Evolutionary conservation across 1,284 basidiomycete genomes (phyloP), one percentile per base, ranked within the genome.

Genomic region (Cryptococcus sp.): DNA sequence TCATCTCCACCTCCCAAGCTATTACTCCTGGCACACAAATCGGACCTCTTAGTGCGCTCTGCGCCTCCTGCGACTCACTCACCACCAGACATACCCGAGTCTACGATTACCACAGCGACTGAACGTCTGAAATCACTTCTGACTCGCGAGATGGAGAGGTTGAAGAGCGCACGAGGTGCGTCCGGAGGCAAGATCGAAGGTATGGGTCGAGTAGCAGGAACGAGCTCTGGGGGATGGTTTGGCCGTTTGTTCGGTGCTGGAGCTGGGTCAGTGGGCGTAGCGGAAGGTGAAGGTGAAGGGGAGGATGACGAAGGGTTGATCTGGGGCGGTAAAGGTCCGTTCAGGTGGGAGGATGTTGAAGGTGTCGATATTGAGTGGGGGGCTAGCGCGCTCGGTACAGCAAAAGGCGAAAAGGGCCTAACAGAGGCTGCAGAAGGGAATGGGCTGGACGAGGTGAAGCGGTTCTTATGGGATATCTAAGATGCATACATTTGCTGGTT

Each of bases 271-370:
- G 60, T 54, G 22, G 57, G 57, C 15, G 66, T 62, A 40, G 31
- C 31, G 31, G 31, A 35, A 10, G 53, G 31, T 45, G 49, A 64
- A n/a, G 65, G 57, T 13, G 70, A 66, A 13, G 66, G 59, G 39
- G 73, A 68, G 44, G 64, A 70, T 47, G 71, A 73, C 57, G 71
- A 77, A 64, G 65, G 67, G 50, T 53, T 74, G 56, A 59, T 73
- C 3, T 77, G 75, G 75, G 75, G 75, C 35, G 71, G 70, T 8
- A 70, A 65, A 35, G 76, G 74, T 0, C 27, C 60, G 8, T 79
- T 74, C 55, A 67, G 56, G 48, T 79, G 75, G 74, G 69, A 75
- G 53, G 75, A 78, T 56, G 62, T 79, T 6, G 77, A 78, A 50
- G 77, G 76, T 8, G 71, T 79, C 16, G 73, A 77, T 44, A 59